A percentile compares a stretch with the other conserved stretches of the same genome.
Evolutionary conservation across 176 grass and related monocot species (phyloP).

Genomic region (Rhynchospora tenuis): DNA sequence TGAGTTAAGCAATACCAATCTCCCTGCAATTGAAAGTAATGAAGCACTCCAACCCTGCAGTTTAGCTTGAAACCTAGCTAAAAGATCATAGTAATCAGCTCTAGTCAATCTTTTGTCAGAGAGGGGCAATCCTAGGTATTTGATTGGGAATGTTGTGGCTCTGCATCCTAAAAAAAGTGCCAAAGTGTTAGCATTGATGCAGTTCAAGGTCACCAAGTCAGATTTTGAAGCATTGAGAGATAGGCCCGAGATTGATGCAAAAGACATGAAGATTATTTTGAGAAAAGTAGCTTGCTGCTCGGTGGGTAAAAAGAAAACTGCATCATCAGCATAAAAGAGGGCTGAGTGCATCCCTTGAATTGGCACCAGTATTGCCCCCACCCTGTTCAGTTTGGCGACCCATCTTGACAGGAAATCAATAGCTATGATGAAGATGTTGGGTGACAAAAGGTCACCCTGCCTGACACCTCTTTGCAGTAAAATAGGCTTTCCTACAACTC

Average conservation of each 20-base stretch:
- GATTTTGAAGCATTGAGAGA: background rate
- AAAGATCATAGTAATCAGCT: background rate
- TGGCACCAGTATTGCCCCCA: background rate
- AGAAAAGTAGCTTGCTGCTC: background rate
- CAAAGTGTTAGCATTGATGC: rapidly evolving
- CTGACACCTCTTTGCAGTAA: background rate
- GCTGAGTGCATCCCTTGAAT: background rate
- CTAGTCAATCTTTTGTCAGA: background rate
- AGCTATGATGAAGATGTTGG: background rate
- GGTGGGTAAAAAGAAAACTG: background rate
- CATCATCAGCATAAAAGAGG: background rate
- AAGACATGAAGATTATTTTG: background rate
- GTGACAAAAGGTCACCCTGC: background rate
- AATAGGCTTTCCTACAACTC: background rate
- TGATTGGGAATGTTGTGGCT: background rate
- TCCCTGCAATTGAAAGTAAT: background rate
- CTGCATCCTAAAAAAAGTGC: background rate
- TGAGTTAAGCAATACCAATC: background rate
- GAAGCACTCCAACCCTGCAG: background rate
- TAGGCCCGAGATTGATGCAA: background rate
- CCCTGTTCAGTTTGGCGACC: background rate
- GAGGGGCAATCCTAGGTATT: background rate
- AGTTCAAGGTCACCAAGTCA: background rate
- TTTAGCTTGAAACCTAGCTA: background rate
- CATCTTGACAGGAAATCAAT: background rate